Conservation (phyloP, 768 basidiomycete genomes). For the Termitomyces sp. region DNA sequence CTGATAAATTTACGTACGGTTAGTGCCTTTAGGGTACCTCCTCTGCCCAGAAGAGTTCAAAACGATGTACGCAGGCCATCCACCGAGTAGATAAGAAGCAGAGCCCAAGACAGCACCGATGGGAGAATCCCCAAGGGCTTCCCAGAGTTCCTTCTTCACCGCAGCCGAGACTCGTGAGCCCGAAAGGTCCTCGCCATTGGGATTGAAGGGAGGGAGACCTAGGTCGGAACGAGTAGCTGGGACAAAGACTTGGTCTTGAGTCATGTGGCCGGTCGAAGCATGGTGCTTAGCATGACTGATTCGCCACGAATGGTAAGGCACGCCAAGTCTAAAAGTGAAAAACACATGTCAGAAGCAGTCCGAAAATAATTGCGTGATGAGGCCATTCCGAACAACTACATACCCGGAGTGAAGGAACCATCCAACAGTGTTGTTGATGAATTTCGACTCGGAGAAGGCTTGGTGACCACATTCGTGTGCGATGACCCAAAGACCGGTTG, state of each 20-base stretch:
- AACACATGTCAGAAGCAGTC: conserved; percentile 18
- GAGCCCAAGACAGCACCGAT: conserved; percentile 57
- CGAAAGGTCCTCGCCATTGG: conserved; percentile 58
- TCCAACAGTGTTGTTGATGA: conserved; percentile 88
- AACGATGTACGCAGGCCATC: conserved; percentile 85
- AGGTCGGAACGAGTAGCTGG: conserved; percentile 80
- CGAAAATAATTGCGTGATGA: conserved; percentile 7
- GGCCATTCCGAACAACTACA: conserved; percentile 19
- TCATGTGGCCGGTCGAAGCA: conserved; percentile 90
- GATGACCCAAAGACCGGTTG: conserved; percentile 91
- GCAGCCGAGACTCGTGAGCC: conserved; percentile 66
- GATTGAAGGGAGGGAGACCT: conserved; percentile 63
- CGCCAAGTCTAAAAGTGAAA: conserved; percentile 62
- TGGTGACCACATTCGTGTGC: conserved; percentile 97
- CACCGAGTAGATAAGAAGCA: conserved; percentile 66
- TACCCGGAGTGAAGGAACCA: conserved; percentile 91
- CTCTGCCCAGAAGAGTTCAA: conserved; percentile 83
- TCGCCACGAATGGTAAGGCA: conserved; percentile 96
- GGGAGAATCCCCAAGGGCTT: conserved; percentile 91
- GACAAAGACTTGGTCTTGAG: conserved; percentile 94
- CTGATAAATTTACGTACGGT: conserved; percentile 50
- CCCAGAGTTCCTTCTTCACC: conserved; percentile 71
- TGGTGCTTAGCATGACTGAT: conserved; percentile 95
- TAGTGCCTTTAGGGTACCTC: conserved; percentile 74
- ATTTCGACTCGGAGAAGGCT: conserved; percentile 90